Evolutionary conservation across 192 early-diverging fungal genomes (phyloP).

Genomic region (Dispira parvispora): DNA sequence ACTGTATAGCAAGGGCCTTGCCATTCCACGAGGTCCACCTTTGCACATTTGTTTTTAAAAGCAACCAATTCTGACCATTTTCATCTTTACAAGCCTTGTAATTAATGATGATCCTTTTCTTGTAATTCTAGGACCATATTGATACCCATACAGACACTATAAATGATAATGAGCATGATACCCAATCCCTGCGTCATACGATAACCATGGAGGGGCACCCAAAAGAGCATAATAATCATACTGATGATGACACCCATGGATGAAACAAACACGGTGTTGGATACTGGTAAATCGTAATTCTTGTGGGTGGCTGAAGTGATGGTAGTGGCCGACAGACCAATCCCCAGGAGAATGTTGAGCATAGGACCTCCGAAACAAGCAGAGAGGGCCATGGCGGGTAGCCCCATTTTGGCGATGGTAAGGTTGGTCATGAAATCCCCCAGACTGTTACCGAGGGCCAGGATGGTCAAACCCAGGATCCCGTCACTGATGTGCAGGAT

Average conservation of each 20-base stretch:
- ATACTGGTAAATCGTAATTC: slow-evolving; percentile 37
- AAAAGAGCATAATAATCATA: slow-evolving; percentile 34
- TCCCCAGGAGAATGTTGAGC: slow-evolving; percentile 72
- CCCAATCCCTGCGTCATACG: slow-evolving; percentile 43
- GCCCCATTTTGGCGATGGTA: slow-evolving; percentile 79
- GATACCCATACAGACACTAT: slow-evolving; percentile 36
- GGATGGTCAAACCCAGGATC: slow-evolving; percentile 66
- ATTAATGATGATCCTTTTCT: background rate
- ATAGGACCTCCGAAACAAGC: slow-evolving; percentile 91
- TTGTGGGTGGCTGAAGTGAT: slow-evolving; percentile 21
- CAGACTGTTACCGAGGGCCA: slow-evolving; percentile 72
- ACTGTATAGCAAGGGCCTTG: too few species aligned
- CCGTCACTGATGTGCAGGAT: slow-evolving; percentile 62
- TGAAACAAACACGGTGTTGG: slow-evolving; percentile 51
- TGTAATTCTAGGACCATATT: slow-evolving; percentile 43
- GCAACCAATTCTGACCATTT: too few species aligned
- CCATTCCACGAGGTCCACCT: too few species aligned
- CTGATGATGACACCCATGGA: slow-evolving; percentile 46
- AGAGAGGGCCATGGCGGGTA: slow-evolving; percentile 83
- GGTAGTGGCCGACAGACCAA: slow-evolving; percentile 59
- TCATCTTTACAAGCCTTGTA: too few species aligned
- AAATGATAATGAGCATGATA: slow-evolving; percentile 33
- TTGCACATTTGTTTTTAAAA: too few species aligned
- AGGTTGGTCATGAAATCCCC: slow-evolving; percentile 89
- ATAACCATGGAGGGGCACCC: slow-evolving; percentile 43